phyloP scores from a whole-genome alignment of 768 basidiomycete species.

The Kwoniella botswanensis region DNA sequence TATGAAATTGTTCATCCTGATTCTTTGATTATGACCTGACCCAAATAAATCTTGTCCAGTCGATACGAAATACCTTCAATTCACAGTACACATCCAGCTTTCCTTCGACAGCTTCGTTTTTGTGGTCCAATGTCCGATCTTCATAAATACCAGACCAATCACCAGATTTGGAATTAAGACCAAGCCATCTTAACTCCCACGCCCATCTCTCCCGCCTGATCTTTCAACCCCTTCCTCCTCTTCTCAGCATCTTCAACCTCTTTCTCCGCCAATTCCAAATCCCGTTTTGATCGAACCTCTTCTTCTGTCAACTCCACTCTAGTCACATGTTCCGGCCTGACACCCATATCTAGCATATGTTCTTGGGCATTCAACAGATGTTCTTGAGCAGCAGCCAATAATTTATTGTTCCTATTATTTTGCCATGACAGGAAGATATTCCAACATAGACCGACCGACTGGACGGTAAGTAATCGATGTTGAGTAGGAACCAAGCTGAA shows the following conservation, averaged over 20 bases:
- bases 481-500: constrained; percentile 50
- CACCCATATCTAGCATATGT: neutral
- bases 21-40: too few species aligned
- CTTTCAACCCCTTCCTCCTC: constrained; percentile 27
- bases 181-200: constrained; percentile 38
- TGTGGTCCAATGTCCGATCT: neutral
- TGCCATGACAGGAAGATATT: constrained; percentile 55
- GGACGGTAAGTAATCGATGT: constrained; percentile 48
- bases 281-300: neutral
- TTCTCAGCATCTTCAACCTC: constrained; percentile 32
- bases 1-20: too few species aligned
- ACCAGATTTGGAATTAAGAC: constrained; percentile 18
- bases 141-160: neutral
- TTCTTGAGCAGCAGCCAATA: constrained; percentile 29
- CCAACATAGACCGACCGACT: constrained; percentile 54
- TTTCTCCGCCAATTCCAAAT: constrained; percentile 1
- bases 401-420: constrained; percentile 47
- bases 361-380: constrained; percentile 19
- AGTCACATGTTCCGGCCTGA: neutral
- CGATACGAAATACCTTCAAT: too few species aligned
- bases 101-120: too few species aligned
- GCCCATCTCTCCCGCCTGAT: constrained; percentile 31
- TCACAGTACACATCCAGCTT: too few species aligned
- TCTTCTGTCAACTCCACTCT: constrained; percentile 14
- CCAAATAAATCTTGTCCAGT: too few species aligned